Conservation (phyloP, 2,329 filamentous ascomycete species). For the Lasiodiplodia sp. region DNA sequence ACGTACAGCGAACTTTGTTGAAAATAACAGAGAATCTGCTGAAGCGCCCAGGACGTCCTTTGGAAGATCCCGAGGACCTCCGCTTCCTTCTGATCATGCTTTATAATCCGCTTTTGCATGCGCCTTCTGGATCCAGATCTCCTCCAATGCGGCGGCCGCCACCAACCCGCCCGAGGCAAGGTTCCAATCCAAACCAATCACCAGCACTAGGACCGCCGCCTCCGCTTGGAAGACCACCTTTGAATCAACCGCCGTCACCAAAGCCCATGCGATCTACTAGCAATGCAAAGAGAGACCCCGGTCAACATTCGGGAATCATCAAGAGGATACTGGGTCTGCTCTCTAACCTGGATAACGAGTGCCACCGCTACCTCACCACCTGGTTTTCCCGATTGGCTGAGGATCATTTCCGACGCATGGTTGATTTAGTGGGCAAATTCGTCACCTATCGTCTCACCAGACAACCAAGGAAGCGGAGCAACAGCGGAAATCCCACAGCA, state of each 20-base stretch:
- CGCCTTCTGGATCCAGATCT: slow-evolving; percentile 33
- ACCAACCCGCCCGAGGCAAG: slow-evolving; percentile 22
- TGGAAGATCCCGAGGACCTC: slow-evolving; percentile 73
- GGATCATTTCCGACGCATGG: slow-evolving; percentile 71
- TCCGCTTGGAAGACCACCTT: slow-evolving; percentile 14
- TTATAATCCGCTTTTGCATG: slow-evolving; percentile 77
- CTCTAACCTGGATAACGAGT: slow-evolving; percentile 76
- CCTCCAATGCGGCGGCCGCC: slow-evolving; percentile 5
- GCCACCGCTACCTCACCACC: slow-evolving; percentile 76
- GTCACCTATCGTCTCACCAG: slow-evolving; percentile 80
- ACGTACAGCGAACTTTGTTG: slow-evolving; percentile 73
- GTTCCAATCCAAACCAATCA: slow-evolving; percentile 22
- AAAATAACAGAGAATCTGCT: slow-evolving; percentile 81
- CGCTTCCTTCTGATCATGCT: slow-evolving; percentile 81
- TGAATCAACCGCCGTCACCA: background rate
- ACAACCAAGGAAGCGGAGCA: slow-evolving; percentile 70
- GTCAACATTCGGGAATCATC: slow-evolving; percentile 81
- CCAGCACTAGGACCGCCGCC: slow-evolving; percentile 8
- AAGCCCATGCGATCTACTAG: slow-evolving; percentile 1
- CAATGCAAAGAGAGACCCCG: slow-evolving; percentile 47
- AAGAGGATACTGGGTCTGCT: slow-evolving; percentile 84
- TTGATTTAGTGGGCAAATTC: slow-evolving; percentile 80
- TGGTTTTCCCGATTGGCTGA: slow-evolving; percentile 80
- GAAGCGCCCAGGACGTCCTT: slow-evolving; percentile 75
- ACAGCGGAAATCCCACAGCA: slow-evolving; percentile 66